These are phyloP conservation scores for Teratosphaeriaceae sp. DNA, from an alignment of 2,329 filamentous ascomycete genomes.

Conservation along the genomic window DNA sequence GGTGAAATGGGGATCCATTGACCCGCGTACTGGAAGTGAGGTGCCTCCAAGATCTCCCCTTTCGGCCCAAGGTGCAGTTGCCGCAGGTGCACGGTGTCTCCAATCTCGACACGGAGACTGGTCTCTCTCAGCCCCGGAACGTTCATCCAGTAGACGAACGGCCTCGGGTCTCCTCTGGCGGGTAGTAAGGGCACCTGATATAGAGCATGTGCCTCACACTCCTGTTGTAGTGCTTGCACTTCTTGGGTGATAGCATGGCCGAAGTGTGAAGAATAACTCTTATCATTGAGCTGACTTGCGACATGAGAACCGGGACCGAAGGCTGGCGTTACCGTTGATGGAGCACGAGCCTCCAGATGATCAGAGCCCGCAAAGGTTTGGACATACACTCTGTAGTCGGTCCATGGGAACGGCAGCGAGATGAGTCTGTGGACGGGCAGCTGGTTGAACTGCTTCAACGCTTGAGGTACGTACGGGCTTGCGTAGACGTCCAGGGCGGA, in stretches of 20 bases:
- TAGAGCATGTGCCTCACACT: conserved; percentile 17
- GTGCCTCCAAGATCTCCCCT: conserved; percentile 6
- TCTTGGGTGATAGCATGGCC: conserved; percentile 12
- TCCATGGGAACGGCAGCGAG: conserved; percentile 5
- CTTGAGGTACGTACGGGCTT: conserved; percentile 16
- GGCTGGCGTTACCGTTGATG: neutral
- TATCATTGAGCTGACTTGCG: neutral
- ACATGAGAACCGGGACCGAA: neutral
- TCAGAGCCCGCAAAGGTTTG: conserved; percentile 9
- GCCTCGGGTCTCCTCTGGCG: conserved; percentile 7
- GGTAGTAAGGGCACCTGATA: conserved; percentile 10
- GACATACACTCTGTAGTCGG: conserved; percentile 9
- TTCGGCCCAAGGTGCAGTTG: conserved; percentile 14
- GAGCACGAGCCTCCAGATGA: conserved; percentile 4
- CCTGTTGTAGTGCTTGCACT: conserved; percentile 10
- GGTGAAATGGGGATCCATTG: neutral
- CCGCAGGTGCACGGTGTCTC: conserved; percentile 19
- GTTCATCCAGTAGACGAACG: conserved; percentile 11
- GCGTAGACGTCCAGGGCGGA: conserved; percentile 17
- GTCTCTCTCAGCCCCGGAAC: conserved; percentile 20
- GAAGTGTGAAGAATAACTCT: conserved; percentile 10
- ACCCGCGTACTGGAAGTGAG: neutral
- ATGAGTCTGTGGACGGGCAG: conserved; percentile 8
- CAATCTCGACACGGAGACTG: conserved; percentile 17
- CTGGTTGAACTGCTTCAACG: conserved; percentile 12